Conservation (phyloP, 2,329 filamentous ascomycete genomes). For the Beauveria caledonica region DNA sequence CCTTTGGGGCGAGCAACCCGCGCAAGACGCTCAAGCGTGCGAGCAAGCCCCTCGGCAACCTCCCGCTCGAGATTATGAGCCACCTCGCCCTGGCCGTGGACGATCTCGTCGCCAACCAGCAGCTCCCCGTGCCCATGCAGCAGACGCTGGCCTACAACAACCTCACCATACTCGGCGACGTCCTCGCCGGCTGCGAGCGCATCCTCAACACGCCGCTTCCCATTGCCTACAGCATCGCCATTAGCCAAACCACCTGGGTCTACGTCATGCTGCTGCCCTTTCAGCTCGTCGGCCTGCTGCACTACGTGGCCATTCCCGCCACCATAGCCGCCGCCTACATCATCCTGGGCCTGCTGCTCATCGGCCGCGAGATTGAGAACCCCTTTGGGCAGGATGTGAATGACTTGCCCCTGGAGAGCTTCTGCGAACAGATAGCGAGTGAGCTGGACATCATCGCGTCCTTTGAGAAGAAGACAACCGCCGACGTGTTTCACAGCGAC, state of each 20-base stretch:
- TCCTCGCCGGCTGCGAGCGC: slow-evolving; percentile 64
- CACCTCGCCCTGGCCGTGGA: slow-evolving; percentile 63
- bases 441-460: slow-evolving; percentile 69
- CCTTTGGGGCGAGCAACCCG: slow-evolving; percentile 71
- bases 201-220: slow-evolving; percentile 77
- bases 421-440: slow-evolving; percentile 63
- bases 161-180: slow-evolving; percentile 60
- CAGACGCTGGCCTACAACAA: slow-evolving; percentile 54
- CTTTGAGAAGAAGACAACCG: slow-evolving; percentile 26
- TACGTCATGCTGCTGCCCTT: slow-evolving; percentile 77
- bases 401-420: slow-evolving; percentile 67
- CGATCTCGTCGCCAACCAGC: slow-evolving; percentile 45
- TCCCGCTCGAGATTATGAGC: slow-evolving; percentile 74
- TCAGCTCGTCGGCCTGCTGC: slow-evolving; percentile 58
- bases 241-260: slow-evolving; percentile 78
- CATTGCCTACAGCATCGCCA: slow-evolving; percentile 74
- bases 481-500: slow-evolving; percentile 24
- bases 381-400: slow-evolving; percentile 80
- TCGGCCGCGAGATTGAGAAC: slow-evolving; percentile 77
- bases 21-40: slow-evolving; percentile 68
- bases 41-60: slow-evolving; percentile 65
- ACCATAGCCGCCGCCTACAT: slow-evolving; percentile 69
- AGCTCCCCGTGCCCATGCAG: slow-evolving; percentile 48
- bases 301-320: slow-evolving; percentile 71
- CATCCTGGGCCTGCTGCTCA: slow-evolving; percentile 65